phyloP scores from a whole-genome alignment of 1,284 basidiomycete species.

The Thelephora terrestris region DNA sequence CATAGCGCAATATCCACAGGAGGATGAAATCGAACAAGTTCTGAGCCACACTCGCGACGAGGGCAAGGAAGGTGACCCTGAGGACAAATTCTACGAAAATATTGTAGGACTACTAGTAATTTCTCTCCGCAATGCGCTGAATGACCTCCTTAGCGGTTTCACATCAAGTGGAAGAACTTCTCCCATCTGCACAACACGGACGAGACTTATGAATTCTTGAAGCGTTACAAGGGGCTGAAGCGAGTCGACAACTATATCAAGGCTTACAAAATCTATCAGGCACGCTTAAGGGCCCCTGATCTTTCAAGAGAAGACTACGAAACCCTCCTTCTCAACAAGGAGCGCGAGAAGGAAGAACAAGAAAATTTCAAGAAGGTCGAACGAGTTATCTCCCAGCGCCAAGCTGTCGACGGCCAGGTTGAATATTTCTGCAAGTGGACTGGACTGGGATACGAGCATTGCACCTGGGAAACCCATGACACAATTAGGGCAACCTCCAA shows the following conservation, averaged over 20 bases:
- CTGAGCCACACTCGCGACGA: slow-evolving; percentile 78
- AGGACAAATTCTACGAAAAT: slow-evolving; percentile 79
- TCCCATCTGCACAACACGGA: slow-evolving; percentile 96
- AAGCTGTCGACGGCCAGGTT: slow-evolving; percentile 55
- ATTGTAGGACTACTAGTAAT: slow-evolving; percentile 44
- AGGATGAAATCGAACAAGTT: slow-evolving; percentile 87
- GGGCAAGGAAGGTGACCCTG: slow-evolving; percentile 59
- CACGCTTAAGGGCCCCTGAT: slow-evolving; percentile 55
- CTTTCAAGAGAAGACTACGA: slow-evolving; percentile 86
- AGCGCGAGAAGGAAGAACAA: slow-evolving; percentile 82
- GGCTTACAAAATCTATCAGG: slow-evolving; percentile 66
- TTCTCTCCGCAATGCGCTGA: slow-evolving; percentile 9
- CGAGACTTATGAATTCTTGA: slow-evolving; percentile 91
- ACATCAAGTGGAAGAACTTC: slow-evolving; percentile 94
- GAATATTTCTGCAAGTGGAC: slow-evolving; percentile 99
- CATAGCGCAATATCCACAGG: slow-evolving; percentile 46
- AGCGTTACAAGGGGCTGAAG: slow-evolving; percentile 89
- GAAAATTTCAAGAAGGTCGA: slow-evolving; percentile 92
- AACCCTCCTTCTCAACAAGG: slow-evolving; percentile 80
- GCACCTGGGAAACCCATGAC: slow-evolving; percentile 89
- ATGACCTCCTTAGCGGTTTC: slow-evolving; percentile 59
- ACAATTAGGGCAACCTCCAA: slow-evolving; percentile 72
- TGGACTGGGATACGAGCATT: slow-evolving; percentile 88
- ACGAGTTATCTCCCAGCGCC: slow-evolving; percentile 80
- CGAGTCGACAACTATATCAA: slow-evolving; percentile 99